Base-by-base conservation (phyloP, 1,284 basidiomycete species). In the Prillingera fragicola region DNA sequence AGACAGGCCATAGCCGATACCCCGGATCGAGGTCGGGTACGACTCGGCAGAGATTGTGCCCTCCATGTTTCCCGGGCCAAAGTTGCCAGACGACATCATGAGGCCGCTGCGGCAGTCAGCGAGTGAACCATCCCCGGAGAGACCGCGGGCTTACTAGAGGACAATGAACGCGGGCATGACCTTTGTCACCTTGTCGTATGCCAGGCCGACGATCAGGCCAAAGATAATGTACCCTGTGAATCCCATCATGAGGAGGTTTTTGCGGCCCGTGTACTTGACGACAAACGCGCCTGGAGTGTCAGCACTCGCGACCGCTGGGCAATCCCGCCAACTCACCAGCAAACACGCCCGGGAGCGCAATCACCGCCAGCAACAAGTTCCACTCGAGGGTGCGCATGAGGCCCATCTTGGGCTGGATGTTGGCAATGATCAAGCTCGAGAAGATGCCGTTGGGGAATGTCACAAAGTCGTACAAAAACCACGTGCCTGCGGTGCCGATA, bases 401-500 rank as follows among this genome's bases (percentile, higher is more conserved):
- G 56, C 76, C 69, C 12, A 75, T 72, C 43, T 78, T 59, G 45
- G 78, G 73, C 41, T 80, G 78, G 25, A 83, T 75, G 48, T 75
- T 41, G 8, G 79, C 75, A 31, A 83, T 82, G 47, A 83, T 83
- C 10, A 78, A 78, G 13, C 77, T 80, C 28, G 79, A 78, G 39
- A 63, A 67, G 26, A 67, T 77, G n/a, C 80, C 80, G 56, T 84
- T 84, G 0, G 84, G 83, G 63, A 84, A 85, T 1, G 80, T 80
- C 21, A 85, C 81, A 45, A 84, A 83, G 65, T 85, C 83, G 60
- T 84, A 86, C 36, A 83, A 72, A 67, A 84, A 85, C 83, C 84
- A 85, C 34, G 83, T 80, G 23, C 82, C 82, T 48, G 78, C 80
- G 3, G 82, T 85, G 13, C 83, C 83, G 50, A 83, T 77, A 24